Percentiles rank a stretch among this genome's conserved stretches.
Evolutionary conservation across 2,329 filamentous ascomycete species (phyloP).

Genomic region (Arthrobotrys sinensis): DNA sequence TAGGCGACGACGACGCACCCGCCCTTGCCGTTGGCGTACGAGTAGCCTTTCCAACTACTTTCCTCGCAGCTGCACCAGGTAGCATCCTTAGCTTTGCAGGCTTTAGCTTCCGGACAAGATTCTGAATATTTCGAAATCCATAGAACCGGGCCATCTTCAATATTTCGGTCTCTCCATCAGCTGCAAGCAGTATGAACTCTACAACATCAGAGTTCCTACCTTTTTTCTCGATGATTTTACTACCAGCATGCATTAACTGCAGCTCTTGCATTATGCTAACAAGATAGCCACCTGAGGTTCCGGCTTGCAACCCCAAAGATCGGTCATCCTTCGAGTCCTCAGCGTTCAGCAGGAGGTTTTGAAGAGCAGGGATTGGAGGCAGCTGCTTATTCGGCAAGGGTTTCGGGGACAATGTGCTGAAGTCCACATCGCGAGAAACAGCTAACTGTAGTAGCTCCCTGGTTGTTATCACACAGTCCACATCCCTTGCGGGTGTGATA

Average conservation of each 20-base stretch:
- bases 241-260: conserved; percentile 79
- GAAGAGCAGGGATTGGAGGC: conserved; percentile 39
- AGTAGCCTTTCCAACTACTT: conserved; percentile 66
- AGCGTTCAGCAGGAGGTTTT: conserved; percentile 15
- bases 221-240: conserved; percentile 78
- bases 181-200: conserved; percentile 74
- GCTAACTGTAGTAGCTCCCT: conserved; percentile 94
- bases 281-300: conserved; percentile 90
- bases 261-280: conserved; percentile 85
- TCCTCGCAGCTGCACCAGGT: conserved; percentile 71
- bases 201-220: conserved; percentile 93
- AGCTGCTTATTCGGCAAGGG: conserved; percentile 73
- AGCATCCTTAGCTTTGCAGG: conserved; percentile 83
- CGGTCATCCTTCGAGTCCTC: not conserved
- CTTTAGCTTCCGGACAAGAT: conserved; percentile 91
- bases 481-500: conserved; percentile 79
- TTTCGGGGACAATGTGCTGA: conserved; percentile 76
- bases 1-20: conserved; percentile 62
- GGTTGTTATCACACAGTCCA: conserved; percentile 98
- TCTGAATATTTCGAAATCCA: conserved; percentile 98
- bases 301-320: conserved; percentile 69
- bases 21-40: conserved; percentile 66
- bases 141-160: conserved; percentile 90
- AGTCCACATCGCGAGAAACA: conserved; percentile 82
- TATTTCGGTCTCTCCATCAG: conserved; percentile 64